phyloP scores from a whole-genome alignment of 495 filamentous ascomycete species.

The Arthonia radiata region DNA sequence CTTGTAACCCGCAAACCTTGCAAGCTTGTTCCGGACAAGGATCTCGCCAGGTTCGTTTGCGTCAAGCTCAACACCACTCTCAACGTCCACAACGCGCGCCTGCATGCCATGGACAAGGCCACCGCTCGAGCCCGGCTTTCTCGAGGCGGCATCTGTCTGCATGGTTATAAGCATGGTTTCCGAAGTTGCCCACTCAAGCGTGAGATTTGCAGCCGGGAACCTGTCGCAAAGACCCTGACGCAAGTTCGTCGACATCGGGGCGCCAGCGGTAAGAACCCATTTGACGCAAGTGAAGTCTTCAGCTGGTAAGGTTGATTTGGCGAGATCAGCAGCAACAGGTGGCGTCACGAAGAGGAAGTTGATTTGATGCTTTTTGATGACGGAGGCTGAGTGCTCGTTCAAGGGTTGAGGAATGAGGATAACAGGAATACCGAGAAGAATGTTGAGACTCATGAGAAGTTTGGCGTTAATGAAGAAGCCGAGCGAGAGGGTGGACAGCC shows the following conservation, averaged over 20 bases:
- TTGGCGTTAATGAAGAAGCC: conserved; percentile 11
- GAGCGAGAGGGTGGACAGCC: conserved; percentile 8
- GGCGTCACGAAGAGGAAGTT: conserved; percentile 10
- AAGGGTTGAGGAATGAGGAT: conserved; percentile 5
- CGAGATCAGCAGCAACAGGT: conserved; percentile 7
- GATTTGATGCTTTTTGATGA: conserved; percentile 6
- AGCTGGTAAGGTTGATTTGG: too few relatives aligned
- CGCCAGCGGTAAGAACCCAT: conserved; percentile 10
- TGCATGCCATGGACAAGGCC: conserved; percentile 9
- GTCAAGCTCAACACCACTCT: conserved; percentile 6
- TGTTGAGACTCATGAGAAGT: conserved; percentile 8
- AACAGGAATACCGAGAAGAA: conserved; percentile 9
- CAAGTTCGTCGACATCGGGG: conserved; percentile 8
- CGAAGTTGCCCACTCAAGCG: conserved; percentile 9
- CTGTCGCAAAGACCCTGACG: conserved; percentile 5
- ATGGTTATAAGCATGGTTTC: conserved; percentile 10
- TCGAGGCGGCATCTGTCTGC: conserved; percentile 7
- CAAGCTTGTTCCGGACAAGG: conserved; percentile 6
- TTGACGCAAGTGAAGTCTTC: conserved; percentile 8
- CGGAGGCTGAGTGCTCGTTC: conserved; percentile 4
- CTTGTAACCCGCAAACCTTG: conserved; percentile 8
- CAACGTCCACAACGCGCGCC: conserved; percentile 6
- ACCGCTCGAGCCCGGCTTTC: conserved; percentile 6
- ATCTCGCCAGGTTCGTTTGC: conserved; percentile 7
- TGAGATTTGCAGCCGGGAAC: conserved; percentile 6